Conservation (phyloP, 768 basidiomycete genomes). For the Mycena metata region DNA sequence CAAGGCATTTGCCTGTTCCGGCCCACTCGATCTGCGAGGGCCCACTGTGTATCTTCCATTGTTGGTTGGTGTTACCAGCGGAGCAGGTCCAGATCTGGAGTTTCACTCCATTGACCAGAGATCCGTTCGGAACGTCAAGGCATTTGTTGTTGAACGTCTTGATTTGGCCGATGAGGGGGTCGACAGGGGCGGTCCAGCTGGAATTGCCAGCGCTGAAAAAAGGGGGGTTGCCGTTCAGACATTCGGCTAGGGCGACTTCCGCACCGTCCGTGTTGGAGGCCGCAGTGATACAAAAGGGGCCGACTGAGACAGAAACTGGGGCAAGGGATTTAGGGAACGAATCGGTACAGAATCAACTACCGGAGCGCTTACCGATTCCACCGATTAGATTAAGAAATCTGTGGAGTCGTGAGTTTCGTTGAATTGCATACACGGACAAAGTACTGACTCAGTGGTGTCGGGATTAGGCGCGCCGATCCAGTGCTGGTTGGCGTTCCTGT, state of each 20-base stretch:
- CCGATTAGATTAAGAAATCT: too few species aligned
- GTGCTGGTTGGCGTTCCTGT: too few species aligned
- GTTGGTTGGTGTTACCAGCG: slow-evolving; percentile 18
- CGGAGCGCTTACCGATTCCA: too few species aligned
- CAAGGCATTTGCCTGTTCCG: slow-evolving; percentile 19
- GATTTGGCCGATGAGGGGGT: background rate
- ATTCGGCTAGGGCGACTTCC: slow-evolving; percentile 8
- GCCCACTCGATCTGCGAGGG: slow-evolving; percentile 19
- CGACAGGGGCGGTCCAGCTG: slow-evolving; percentile 8
- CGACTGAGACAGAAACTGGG: too few species aligned
- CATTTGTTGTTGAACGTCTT: slow-evolving; percentile 28
- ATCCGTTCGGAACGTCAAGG: slow-evolving; percentile 39
- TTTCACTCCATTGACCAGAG: slow-evolving; percentile 40
- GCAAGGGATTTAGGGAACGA: too few species aligned
- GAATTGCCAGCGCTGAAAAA: slow-evolving; percentile 21
- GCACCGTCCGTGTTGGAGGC: slow-evolving; percentile 5
- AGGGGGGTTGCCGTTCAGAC: slow-evolving; percentile 13
- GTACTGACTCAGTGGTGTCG: too few species aligned
- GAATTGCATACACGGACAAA: too few species aligned
- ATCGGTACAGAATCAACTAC: too few species aligned
- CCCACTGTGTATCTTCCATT: background rate
- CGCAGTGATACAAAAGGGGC: slow-evolving; percentile 16
- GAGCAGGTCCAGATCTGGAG: slow-evolving; percentile 41
- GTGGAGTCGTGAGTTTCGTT: too few species aligned
- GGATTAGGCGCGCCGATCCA: too few species aligned